Evolutionary conservation across 225 moss, liverwort and hornwort genomes (phyloP).

Genomic region (Physcomitrellopsis africana): DNA sequence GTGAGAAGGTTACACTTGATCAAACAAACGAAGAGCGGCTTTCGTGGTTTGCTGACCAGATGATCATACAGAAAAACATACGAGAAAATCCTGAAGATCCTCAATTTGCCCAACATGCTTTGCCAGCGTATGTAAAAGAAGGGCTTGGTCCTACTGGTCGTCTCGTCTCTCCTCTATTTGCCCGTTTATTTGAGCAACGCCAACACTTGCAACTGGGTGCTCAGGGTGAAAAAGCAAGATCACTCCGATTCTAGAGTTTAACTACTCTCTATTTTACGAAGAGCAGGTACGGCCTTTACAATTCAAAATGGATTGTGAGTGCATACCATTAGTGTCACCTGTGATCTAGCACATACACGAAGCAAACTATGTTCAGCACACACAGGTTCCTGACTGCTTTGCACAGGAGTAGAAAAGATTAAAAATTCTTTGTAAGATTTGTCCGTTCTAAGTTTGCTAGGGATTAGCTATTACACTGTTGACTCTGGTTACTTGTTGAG

Average conservation of each 20-base stretch:
- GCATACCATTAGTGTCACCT: background rate
- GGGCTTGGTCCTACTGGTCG: conserved; percentile 44
- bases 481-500: too few species aligned
- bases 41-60: conserved; percentile 88
- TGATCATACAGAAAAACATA: conserved; percentile 65
- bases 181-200: conserved; percentile 44
- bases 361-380: too few species aligned
- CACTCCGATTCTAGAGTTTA: conserved; percentile 39
- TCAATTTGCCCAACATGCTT: conserved; percentile 26
- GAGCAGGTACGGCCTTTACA: background rate
- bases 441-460: too few species aligned
- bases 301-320: conserved; percentile 1
- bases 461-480: too few species aligned
- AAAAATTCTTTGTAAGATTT: too few species aligned
- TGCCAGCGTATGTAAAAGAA: conserved; percentile 39
- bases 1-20: conserved; percentile 66
- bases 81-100: conserved; percentile 39
- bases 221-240: conserved; percentile 37
- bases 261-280: background rate
- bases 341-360: too few species aligned
- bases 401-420: too few species aligned
- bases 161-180: conserved; percentile 52
- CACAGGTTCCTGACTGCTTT: too few species aligned
- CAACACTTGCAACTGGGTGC: conserved; percentile 31
- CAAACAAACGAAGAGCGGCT: conserved; percentile 70